Base-by-base conservation (phyloP, 192 early-diverging fungal genomes). In the Kickxella alabastrina region DNA sequence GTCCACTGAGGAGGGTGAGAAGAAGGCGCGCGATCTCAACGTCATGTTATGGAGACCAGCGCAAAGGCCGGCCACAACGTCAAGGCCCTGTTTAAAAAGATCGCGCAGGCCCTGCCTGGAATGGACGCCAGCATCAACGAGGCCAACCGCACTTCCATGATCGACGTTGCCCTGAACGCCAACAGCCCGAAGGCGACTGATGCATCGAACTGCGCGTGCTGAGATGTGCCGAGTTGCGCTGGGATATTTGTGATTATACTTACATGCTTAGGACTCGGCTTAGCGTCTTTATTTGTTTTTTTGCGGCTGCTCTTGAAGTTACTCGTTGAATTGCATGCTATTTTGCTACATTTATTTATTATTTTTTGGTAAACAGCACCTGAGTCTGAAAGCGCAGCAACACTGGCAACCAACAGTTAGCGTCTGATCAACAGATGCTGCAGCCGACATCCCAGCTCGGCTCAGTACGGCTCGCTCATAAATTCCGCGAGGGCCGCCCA, bases 11-110 rank as follows among this genome's bases (percentile, higher is more conserved):
- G 95, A 99, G 56, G 97, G 95, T 23, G 97, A 99, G 68, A 91
- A 92, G 82, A 92, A 92, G 59, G 92, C 95, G 10, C 91, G 92
- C 62, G 95, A 97, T 54, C 85, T 89, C 72, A 92, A 91, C 49
- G 92, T 93, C 34, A 87, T 99, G 87, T 99, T 73, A 97, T 99
- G 61, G 97, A 99, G 67, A 99, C 97, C n/a, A 89, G 86, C 52
- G 97, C 97, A 36, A 99, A 99, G 71, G 92, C 91, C 8, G 97
- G 93, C 17, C 93, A 98, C 70, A 99, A 99, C 69, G 94, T 99
- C 26, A 99, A 99, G 79, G 86, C 87, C 3, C 79, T 99, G 43
- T 99, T 99, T 67, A 85, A 89, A 54, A 94, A 93, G 65, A 96
- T 99, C 68, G 97, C 95, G 2, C 91, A 95, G 53, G 65, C 72